Evolutionary conservation across 257 asterid species (phyloP).

Genomic region (Hygrophila difformis): DNA sequence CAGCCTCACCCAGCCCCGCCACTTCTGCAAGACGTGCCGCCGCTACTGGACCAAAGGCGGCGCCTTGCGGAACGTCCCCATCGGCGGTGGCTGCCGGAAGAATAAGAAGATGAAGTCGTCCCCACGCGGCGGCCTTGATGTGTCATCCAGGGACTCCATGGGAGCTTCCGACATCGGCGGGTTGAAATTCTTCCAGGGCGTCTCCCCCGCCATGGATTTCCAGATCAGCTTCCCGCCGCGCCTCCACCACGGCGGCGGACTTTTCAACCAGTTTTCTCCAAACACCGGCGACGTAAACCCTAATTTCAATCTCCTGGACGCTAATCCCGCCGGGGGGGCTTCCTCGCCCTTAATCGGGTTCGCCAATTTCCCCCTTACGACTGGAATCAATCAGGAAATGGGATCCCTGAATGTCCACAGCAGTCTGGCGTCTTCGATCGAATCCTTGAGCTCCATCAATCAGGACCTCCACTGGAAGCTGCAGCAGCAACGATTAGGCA

Average conservation of each 20-base stretch:
- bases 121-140: slow-evolving; percentile 24
- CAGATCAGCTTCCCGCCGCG: slow-evolving; percentile 40
- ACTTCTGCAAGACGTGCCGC: slow-evolving; percentile 90
- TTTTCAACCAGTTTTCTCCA: slow-evolving; percentile 26
- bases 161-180: slow-evolving; percentile 48
- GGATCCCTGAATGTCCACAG: slow-evolving; percentile 28
- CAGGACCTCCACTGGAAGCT: slow-evolving; percentile 85
- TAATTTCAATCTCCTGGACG: slow-evolving; percentile 30
- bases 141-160: slow-evolving; percentile 16
- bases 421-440: slow-evolving; percentile 60
- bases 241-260: slow-evolving; percentile 18
- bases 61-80: slow-evolving; percentile 79
- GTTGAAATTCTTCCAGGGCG: slow-evolving; percentile 52
- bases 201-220: slow-evolving; percentile 81
- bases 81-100: slow-evolving; percentile 91
- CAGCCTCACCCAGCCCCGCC: slow-evolving; percentile 84
- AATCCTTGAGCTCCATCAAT: slow-evolving; percentile 72
- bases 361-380: slow-evolving; percentile 21
- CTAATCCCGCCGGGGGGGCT: slow-evolving; percentile 12
- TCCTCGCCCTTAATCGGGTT: slow-evolving; percentile 14
- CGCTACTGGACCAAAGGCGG: slow-evolving; percentile 96
- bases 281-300: slow-evolving; percentile 20
- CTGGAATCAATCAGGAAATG: slow-evolving; percentile 32
- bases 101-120: slow-evolving; percentile 60
- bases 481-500: slow-evolving; percentile 72